Conservation (phyloP, 2,329 filamentous ascomycete species). For the Ascochyta viciae-villosae region DNA sequence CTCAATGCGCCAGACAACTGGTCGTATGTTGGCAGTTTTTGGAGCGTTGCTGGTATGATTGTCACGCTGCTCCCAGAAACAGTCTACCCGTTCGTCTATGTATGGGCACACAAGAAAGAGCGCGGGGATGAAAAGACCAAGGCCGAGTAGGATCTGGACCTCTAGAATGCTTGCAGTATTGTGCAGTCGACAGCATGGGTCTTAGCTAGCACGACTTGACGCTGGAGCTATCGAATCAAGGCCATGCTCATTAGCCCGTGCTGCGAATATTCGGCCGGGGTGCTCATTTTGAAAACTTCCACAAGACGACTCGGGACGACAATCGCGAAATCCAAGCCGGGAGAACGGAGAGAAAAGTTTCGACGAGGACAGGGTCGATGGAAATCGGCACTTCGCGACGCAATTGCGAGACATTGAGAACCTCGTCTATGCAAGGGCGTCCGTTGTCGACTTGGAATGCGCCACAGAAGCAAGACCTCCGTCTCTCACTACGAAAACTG, state of each 20-base stretch:
- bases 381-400: constrained; percentile 2
- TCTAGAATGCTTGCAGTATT: neutral
- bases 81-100: constrained; percentile 49
- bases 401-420: constrained; percentile 1
- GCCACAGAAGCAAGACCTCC: neutral
- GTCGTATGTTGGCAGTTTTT: constrained; percentile 46
- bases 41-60: constrained; percentile 45
- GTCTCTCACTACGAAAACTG: neutral
- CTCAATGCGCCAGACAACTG: constrained; percentile 50
- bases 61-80: constrained; percentile 50
- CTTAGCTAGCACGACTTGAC: neutral
- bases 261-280: constrained; percentile 5
- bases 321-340: constrained; percentile 13
- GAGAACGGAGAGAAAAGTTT: neutral
- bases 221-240: constrained; percentile 1
- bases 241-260: constrained; percentile 5
- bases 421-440: constrained; percentile 4
- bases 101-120: constrained; percentile 41
- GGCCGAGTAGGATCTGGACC: neutral
- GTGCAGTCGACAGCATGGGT: neutral
- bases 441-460: constrained; percentile 6
- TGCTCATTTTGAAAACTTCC: constrained; percentile 14
- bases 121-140: constrained; percentile 21
- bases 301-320: constrained; percentile 8
- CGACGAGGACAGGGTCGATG: neutral